Percentiles rank a stretch among this genome's conserved stretches.
These are phyloP conservation scores for Pythium phragmiticola DNA, from an alignment of 352 stramenopile genomes.

Conservation along the genomic window DNA sequence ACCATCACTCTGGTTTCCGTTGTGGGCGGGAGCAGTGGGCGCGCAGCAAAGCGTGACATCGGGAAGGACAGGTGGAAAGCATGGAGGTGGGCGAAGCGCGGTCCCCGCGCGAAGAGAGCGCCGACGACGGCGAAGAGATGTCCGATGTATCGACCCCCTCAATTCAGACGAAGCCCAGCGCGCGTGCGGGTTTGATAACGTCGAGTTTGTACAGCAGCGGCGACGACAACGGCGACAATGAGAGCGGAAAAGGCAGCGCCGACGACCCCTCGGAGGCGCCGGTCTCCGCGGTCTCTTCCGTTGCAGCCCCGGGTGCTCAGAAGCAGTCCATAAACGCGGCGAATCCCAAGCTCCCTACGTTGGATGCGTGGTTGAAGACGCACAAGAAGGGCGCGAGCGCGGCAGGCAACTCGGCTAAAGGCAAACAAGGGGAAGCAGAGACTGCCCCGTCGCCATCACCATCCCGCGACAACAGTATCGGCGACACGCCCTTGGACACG, in stretches of 20 bases:
- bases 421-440: constrained; percentile 4
- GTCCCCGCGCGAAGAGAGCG: constrained; percentile 11
- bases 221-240: not conserved
- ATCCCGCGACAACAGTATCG: constrained; percentile 13
- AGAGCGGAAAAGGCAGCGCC: not conserved
- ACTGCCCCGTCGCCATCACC: constrained; percentile 11
- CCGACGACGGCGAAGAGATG: not conserved
- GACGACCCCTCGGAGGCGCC: not conserved
- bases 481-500: constrained; percentile 11
- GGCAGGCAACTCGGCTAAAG: not conserved
- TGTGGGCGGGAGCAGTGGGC: constrained; percentile 6
- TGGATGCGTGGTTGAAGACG: constrained; percentile 15
- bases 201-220: constrained; percentile 8
- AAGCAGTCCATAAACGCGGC: not conserved
- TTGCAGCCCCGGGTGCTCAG: not conserved
- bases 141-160: not conserved
- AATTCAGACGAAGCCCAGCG: not conserved
- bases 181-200: not conserved
- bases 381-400: not conserved
- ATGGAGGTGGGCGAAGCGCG: constrained; percentile 6
- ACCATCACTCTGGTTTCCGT: constrained; percentile 23
- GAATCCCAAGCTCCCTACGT: constrained; percentile 15
- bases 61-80: not conserved
- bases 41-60: constrained; percentile 13
- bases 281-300: not conserved